phyloP scores from a whole-genome alignment of 2,329 filamentous ascomycete species.

The Neonectria ditissima region DNA sequence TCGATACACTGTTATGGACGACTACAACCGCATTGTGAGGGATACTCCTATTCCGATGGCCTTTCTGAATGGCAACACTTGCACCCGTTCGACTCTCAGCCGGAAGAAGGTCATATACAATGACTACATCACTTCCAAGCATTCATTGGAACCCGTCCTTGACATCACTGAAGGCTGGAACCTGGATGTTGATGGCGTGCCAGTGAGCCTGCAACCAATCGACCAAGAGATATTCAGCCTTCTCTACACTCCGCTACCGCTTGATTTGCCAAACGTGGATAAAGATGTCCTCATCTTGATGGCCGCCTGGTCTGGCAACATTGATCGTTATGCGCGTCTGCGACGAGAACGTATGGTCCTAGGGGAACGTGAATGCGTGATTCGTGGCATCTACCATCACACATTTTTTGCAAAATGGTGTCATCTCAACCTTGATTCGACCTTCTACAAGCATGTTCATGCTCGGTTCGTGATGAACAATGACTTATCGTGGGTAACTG shows the following conservation, averaged over 20 bases:
- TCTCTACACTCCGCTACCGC: slow-evolving; percentile 47
- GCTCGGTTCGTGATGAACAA: too few relatives aligned
- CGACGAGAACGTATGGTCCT: slow-evolving; percentile 12
- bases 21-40: slow-evolving; percentile 44
- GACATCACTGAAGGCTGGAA: slow-evolving; percentile 1
- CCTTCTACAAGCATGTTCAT: too few relatives aligned
- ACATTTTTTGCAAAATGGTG: too few relatives aligned
- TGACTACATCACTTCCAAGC: background rate
- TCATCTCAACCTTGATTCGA: too few relatives aligned
- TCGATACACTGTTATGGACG: slow-evolving; percentile 52
- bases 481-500: too few relatives aligned
- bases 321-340: slow-evolving; percentile 54
- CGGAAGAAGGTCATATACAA: background rate
- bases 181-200: background rate
- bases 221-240: background rate
- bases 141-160: background rate
- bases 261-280: slow-evolving; percentile 50
- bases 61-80: slow-evolving; percentile 31
- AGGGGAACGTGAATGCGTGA: too few relatives aligned
- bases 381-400: too few relatives aligned
- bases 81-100: slow-evolving; percentile 10
- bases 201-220: background rate
- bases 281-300: slow-evolving; percentile 54
- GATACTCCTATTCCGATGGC: slow-evolving; percentile 1
- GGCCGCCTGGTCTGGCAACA: slow-evolving; percentile 53